phyloP scores from a whole-genome alignment of 306 rosid genomes.

The Datisca glomerata region DNA sequence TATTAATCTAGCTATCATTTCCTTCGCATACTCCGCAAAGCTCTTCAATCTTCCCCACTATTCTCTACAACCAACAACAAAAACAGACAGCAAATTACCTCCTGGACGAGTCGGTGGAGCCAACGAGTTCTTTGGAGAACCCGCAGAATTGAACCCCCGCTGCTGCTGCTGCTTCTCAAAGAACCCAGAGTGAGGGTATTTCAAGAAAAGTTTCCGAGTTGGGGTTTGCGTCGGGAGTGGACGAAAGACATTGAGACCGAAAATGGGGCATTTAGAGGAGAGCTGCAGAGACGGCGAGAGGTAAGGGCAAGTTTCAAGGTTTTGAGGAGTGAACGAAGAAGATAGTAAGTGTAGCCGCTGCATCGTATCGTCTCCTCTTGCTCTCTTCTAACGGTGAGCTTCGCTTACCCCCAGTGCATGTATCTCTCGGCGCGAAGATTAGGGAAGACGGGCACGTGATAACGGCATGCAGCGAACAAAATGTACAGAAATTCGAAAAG shows the following conservation, averaged over 20 bases:
- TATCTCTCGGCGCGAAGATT: too few relatives aligned
- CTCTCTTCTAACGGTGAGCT: neutral
- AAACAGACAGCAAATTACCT: slow-evolving; percentile 22
- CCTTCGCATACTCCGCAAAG: neutral
- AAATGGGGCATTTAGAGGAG: slow-evolving; percentile 10
- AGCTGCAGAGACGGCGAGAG: slow-evolving; percentile 10
- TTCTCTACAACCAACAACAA: slow-evolving; percentile 9
- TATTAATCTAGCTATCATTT: neutral
- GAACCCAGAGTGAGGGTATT: slow-evolving; percentile 52
- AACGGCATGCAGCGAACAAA: too few relatives aligned
- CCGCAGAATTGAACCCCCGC: slow-evolving; percentile 14
- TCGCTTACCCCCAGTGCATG: too few relatives aligned
- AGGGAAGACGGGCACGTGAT: too few relatives aligned
- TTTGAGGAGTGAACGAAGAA: slow-evolving; percentile 23
- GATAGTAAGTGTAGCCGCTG: slow-evolving; percentile 30
- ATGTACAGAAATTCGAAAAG: too few relatives aligned
- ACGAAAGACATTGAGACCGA: slow-evolving; percentile 17
- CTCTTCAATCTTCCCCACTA: neutral
- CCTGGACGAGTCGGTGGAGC: slow-evolving; percentile 18
- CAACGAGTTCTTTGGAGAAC: slow-evolving; percentile 11
- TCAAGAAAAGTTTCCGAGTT: slow-evolving; percentile 21
- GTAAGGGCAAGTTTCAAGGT: slow-evolving; percentile 14
- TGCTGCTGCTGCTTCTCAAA: slow-evolving; percentile 34
- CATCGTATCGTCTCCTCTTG: slow-evolving; percentile 11
- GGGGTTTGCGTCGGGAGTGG: slow-evolving; percentile 13